phyloP scores from a whole-genome alignment of 75 land plant species.

The Cupressus sempervirens region DNA sequence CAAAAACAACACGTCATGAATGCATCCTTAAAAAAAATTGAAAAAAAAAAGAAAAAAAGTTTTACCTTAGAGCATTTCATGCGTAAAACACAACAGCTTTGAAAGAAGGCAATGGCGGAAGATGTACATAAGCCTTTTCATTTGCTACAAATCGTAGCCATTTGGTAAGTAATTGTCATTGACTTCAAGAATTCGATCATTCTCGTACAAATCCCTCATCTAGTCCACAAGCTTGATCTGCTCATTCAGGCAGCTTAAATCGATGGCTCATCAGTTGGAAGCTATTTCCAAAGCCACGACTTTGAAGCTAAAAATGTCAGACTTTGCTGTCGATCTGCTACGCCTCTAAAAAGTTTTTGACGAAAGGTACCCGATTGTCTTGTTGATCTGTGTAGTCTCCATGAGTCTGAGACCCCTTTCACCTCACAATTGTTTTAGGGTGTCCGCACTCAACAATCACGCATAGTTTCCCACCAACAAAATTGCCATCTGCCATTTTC shows the following conservation, averaged over 20 bases:
- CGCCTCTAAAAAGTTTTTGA: constrained; percentile 61
- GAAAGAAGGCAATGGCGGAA: constrained; percentile 57
- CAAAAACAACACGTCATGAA: not conserved
- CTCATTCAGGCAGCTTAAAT: constrained; percentile 53
- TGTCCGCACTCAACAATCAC: too few species aligned
- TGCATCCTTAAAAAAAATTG: not conserved
- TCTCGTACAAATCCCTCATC: constrained; percentile 50
- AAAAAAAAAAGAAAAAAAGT: not conserved
- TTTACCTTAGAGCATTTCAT: constrained; percentile 75
- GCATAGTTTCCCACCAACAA: too few species aligned
- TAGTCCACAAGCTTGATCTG: constrained; percentile 66
- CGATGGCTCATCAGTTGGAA: constrained; percentile 61
- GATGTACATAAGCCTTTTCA: constrained; percentile 36
- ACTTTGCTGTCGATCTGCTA: constrained; percentile 44
- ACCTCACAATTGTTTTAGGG: too few species aligned
- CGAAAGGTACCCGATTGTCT: constrained; percentile 75
- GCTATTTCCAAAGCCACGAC: constrained; percentile 61
- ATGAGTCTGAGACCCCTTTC: constrained; percentile 39
- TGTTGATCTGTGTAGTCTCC: constrained; percentile 56
- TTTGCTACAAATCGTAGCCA: constrained; percentile 38
- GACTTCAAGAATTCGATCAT: constrained; percentile 28
- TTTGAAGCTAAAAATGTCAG: constrained; percentile 87
- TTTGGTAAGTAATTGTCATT: constrained; percentile 43
- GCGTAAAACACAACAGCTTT: constrained; percentile 39
- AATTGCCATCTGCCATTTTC: too few species aligned